These are phyloP conservation scores for Penicillium robsamsonii DNA, from an alignment of 495 filamentous ascomycete species.

Conservation along the genomic window DNA sequence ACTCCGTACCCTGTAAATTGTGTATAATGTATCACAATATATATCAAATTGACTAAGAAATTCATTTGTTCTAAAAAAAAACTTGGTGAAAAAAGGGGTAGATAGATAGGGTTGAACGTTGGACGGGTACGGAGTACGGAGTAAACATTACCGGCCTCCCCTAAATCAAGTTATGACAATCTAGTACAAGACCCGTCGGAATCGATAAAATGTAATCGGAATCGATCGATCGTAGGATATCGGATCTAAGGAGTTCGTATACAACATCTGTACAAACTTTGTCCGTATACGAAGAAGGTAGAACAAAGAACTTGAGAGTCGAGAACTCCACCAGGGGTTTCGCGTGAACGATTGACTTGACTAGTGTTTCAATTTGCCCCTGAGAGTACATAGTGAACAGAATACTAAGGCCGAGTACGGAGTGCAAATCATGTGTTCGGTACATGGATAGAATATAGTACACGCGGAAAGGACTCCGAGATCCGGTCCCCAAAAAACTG, in stretches of 20 bases:
- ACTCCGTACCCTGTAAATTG: not conserved
- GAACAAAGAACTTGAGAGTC: not conserved
- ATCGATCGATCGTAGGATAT: conserved; percentile 27
- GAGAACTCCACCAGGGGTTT: not conserved
- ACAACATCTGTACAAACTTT: not conserved
- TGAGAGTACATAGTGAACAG: not conserved
- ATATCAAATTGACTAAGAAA: not conserved
- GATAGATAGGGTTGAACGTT: conserved; percentile 4
- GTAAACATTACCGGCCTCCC: not conserved
- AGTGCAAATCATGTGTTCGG: no score
- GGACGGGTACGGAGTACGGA: not conserved
- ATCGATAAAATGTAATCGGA: conserved; percentile 17
- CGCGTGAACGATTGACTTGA: not conserved
- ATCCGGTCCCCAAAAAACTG: not conserved
- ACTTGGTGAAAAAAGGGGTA: conserved; percentile 18
- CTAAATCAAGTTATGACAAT: conserved; percentile 12
- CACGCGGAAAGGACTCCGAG: conserved; percentile 6
- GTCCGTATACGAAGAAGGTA: no score
- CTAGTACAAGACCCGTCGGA: conserved; percentile 9
- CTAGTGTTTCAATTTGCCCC: conserved; percentile 15
- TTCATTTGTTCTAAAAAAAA: not conserved
- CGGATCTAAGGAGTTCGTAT: conserved; percentile 10
- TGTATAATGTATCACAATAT: no score
- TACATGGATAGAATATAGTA: not conserved
- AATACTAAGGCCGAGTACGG: not conserved